Evolutionary conservation across 1,139 yeast genomes (phyloP).

Genomic region (Hanseniaspora sp.): DNA sequence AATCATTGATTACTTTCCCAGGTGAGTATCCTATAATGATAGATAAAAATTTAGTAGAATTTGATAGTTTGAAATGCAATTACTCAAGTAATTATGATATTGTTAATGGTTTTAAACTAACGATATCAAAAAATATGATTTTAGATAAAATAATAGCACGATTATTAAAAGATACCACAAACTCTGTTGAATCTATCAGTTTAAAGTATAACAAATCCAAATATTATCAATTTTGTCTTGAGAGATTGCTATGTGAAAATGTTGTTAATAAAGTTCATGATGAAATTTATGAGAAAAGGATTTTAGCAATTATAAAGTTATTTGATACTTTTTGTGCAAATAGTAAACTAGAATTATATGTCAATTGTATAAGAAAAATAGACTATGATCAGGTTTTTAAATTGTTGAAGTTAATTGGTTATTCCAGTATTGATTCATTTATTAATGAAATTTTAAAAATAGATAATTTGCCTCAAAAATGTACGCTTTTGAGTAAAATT

Average conservation of each 20-base stretch:
- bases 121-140: slow-evolving; percentile 20
- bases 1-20: slow-evolving; percentile 20
- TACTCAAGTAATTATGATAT: slow-evolving; percentile 18
- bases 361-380: slow-evolving; percentile 54
- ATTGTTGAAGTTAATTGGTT: neutral
- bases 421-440: neutral
- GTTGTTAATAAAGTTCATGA: slow-evolving; percentile 37
- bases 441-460: neutral
- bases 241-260: slow-evolving; percentile 27
- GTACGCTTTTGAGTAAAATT: neutral
- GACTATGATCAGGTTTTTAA: slow-evolving; percentile 38
- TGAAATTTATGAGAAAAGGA: slow-evolving; percentile 28
- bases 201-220: slow-evolving; percentile 21
- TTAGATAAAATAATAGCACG: slow-evolving; percentile 25
- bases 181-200: slow-evolving; percentile 20
- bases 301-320: slow-evolving; percentile 35
- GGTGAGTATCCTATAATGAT: slow-evolving; percentile 27
- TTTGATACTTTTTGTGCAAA: slow-evolving; percentile 21
- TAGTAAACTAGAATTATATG: slow-evolving; percentile 37
- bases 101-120: slow-evolving; percentile 23
- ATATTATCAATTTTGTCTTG: slow-evolving; percentile 27
- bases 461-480: neutral
- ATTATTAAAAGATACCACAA: slow-evolving; percentile 18
- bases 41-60: slow-evolving; percentile 25
- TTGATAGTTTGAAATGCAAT: slow-evolving; percentile 24